Base-by-base conservation (phyloP, 106 monocot species). In the Dioscorea alata region DNA sequence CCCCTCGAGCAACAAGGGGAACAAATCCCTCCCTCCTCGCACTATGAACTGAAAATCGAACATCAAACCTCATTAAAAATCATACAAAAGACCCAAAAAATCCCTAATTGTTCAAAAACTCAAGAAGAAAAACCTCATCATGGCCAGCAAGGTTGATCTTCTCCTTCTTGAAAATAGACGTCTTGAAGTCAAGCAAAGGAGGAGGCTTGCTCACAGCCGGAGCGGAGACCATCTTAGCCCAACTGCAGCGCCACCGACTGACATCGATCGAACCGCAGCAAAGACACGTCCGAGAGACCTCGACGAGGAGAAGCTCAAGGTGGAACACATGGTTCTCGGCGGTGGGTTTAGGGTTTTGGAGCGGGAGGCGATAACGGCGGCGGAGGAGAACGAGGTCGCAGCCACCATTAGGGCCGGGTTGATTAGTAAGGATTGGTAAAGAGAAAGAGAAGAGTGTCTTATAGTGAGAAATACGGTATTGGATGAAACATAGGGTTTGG, bases 101-200 rank as follows among this genome's bases (percentile, higher is more conserved):
- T 8, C 0, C 42, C 42, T 10, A n/a, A n/a, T 10, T 5, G 10
- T 42, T 42, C 42, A 19, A 59, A 14, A 25, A 13, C n/a, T n/a
- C n/a, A 35, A 2, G 8, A 48, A 49, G 34, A 28, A n/a, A 6
- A 94, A 28, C 89, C 89, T 94, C 89, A n/a, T 84, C 86, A 60
- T 89, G 77, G 20, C 93, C 93, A 16, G 84, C 79, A 28, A 94
- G 86, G n/a, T 70, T 89, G 68, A 90, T 51, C 90, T 90, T 99
- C 87, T 99, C 97, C 87, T 92, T 99, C 76, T 83, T 87, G 75
- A 99, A 99, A 10, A 92, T 89, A 8, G 80, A 74, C 4, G 89
- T 99, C 18, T 99, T 87, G 68, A 99, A 99, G 69, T 99, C 89
- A 48, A 92, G 80, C 15, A 76, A 73, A 5, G 73, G 80, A 17